phyloP scores from a whole-genome alignment of 2,329 filamentous ascomycete genomes.

The Tolypocladium nubicola region DNA sequence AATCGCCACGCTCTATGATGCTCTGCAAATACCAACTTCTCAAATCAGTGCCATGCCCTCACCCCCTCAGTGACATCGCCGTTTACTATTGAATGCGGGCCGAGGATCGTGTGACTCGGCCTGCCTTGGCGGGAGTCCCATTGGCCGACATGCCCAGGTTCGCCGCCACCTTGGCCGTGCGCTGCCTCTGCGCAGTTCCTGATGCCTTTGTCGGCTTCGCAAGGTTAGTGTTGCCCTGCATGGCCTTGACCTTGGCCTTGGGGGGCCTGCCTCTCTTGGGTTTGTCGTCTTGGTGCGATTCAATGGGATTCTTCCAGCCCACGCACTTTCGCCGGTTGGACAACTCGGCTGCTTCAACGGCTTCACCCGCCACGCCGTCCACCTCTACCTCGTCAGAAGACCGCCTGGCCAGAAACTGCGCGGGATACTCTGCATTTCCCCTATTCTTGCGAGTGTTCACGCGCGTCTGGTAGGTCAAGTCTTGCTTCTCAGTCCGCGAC shows the following conservation, averaged over 20 bases:
- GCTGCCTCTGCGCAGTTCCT: conserved; percentile 12
- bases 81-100: conserved; percentile 12
- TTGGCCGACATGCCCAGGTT: conserved; percentile 22
- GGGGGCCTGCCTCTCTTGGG: conserved; percentile 11
- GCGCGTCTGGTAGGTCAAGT: conserved; percentile 21
- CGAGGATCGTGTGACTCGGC: conserved; percentile 18
- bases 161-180: conserved; percentile 17
- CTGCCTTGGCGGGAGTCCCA: conserved; percentile 22
- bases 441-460: conserved; percentile 24
- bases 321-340: conserved; percentile 17
- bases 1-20: background rate
- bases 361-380: conserved; percentile 7
- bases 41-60: background rate
- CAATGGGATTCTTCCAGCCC: conserved; percentile 23
- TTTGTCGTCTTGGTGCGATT: conserved; percentile 14
- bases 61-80: background rate
- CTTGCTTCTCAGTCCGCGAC: conserved; percentile 18
- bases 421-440: conserved; percentile 23
- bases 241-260: conserved; percentile 13
- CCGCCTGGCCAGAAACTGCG: conserved; percentile 21
- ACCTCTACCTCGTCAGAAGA: background rate
- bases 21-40: background rate
- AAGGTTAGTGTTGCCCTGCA: conserved; percentile 15
- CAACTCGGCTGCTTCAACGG: background rate
- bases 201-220: conserved; percentile 15